Conservation (phyloP, 495 filamentous ascomycete genomes). For the Neurospora africana region DNA sequence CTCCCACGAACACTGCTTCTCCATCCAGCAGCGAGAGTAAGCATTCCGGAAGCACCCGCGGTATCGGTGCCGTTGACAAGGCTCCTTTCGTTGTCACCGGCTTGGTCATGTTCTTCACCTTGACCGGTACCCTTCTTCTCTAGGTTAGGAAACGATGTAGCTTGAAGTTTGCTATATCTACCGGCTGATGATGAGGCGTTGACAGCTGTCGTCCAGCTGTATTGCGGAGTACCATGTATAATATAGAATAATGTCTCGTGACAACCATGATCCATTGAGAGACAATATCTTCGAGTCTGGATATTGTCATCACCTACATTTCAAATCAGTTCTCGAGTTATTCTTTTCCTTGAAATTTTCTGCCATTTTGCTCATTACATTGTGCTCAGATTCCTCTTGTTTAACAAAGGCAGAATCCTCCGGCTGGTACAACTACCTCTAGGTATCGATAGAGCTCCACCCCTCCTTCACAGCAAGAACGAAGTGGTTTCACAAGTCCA, state of each 20-base stretch:
- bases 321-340: background rate
- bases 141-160: constrained; percentile 22
- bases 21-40: constrained; percentile 18
- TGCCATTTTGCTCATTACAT: background rate
- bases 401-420: background rate
- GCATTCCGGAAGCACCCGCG: constrained; percentile 26
- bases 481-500: background rate
- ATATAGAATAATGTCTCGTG: background rate
- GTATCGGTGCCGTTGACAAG: constrained; percentile 36
- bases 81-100: constrained; percentile 44
- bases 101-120: constrained; percentile 45
- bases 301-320: background rate
- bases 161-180: background rate
- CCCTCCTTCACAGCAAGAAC: background rate
- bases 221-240: background rate
- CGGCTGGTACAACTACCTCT: too few relatives aligned
- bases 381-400: background rate
- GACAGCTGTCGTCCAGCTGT: background rate
- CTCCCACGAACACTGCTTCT: constrained; percentile 33
- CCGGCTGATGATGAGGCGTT: background rate
- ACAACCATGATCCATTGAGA: background rate
- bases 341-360: background rate
- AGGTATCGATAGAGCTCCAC: background rate
- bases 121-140: constrained; percentile 55
- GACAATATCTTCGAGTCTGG: background rate